phyloP scores from a whole-genome alignment of 805 yeast genomes.

The Candida insectalens region DNA sequence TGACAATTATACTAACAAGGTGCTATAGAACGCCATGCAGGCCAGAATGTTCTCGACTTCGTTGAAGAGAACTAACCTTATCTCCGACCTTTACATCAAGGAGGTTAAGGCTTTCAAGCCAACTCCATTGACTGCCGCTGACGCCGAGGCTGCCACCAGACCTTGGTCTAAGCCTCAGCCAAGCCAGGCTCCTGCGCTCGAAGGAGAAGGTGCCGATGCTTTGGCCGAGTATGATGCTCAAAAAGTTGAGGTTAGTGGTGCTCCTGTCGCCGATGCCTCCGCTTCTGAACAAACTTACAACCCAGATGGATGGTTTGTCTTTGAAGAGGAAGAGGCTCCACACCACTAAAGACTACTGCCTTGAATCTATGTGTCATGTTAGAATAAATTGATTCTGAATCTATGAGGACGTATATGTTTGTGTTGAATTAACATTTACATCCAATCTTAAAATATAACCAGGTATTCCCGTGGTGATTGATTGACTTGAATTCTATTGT shows the following conservation, averaged over 20 bases:
- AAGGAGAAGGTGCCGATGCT: constrained; percentile 56
- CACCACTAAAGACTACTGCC: constrained; percentile 21
- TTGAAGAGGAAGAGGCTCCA: constrained; percentile 60
- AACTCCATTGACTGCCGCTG: constrained; percentile 59
- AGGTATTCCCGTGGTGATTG: too few species aligned
- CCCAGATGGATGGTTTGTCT: constrained; percentile 71
- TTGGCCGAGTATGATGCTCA: constrained; percentile 59
- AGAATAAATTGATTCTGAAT: background rate
- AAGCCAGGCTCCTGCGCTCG: constrained; percentile 66
- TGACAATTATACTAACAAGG: too few species aligned
- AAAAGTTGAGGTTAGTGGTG: constrained; percentile 64
- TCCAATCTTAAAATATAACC: too few species aligned
- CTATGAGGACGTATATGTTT: too few species aligned
- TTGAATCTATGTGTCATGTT: background rate
- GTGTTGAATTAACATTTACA: too few species aligned
- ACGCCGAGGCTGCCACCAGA: constrained; percentile 70
- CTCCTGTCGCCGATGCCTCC: constrained; percentile 34
- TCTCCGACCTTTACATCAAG: constrained; percentile 77
- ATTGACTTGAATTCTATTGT: too few species aligned
- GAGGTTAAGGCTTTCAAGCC: constrained; percentile 89
- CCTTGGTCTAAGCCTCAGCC: constrained; percentile 76
- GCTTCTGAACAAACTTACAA: constrained; percentile 30
- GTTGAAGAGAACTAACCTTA: constrained; percentile 35
- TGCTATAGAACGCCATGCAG: too few species aligned
- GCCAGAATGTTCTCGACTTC: constrained; percentile 20